Conservation (phyloP, 2,329 filamentous ascomycete species). For the Spiromastix sp. region DNA sequence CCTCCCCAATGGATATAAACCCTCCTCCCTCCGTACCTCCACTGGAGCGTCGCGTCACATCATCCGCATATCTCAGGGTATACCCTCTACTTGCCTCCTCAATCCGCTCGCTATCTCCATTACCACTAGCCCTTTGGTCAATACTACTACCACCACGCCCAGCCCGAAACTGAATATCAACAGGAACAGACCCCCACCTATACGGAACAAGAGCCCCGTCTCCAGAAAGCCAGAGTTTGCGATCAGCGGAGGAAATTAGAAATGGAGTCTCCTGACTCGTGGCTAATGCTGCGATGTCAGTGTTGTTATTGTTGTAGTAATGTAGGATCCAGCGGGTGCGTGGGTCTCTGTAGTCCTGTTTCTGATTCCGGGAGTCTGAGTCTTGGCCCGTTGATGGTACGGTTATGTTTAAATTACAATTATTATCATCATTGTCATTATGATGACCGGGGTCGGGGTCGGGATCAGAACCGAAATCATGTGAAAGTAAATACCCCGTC, state of each 20-base stretch:
- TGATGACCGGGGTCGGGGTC: neutral
- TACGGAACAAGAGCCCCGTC: slow-evolving; percentile 3
- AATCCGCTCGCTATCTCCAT: no score
- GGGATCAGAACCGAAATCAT: neutral
- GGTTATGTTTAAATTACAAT: neutral
- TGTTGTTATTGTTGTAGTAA: slow-evolving; percentile 11
- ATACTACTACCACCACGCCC: slow-evolving; percentile 1
- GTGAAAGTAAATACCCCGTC: slow-evolving; percentile 4
- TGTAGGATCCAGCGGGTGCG: slow-evolving; percentile 9
- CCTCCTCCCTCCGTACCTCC: neutral
- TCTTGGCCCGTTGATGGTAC: neutral
- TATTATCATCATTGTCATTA: neutral
- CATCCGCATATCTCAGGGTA: slow-evolving; percentile 6
- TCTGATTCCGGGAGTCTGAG: neutral
- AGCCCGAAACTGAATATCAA: slow-evolving; percentile 9
- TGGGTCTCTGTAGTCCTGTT: slow-evolving; percentile 1
- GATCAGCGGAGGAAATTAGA: slow-evolving; percentile 8
- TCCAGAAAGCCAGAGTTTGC: slow-evolving; percentile 7
- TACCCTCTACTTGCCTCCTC: no score
- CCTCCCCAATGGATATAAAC: slow-evolving; percentile 5
- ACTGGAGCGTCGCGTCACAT: neutral
- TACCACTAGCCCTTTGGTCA: no score
- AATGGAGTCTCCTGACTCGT: slow-evolving; percentile 10
- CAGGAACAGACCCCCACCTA: slow-evolving; percentile 6
- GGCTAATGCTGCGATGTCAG: slow-evolving; percentile 7